Evolutionary conservation across 768 basidiomycete genomes (phyloP), one percentile per base, ranked within the genome.

Genomic region (Russula brevipes): DNA sequence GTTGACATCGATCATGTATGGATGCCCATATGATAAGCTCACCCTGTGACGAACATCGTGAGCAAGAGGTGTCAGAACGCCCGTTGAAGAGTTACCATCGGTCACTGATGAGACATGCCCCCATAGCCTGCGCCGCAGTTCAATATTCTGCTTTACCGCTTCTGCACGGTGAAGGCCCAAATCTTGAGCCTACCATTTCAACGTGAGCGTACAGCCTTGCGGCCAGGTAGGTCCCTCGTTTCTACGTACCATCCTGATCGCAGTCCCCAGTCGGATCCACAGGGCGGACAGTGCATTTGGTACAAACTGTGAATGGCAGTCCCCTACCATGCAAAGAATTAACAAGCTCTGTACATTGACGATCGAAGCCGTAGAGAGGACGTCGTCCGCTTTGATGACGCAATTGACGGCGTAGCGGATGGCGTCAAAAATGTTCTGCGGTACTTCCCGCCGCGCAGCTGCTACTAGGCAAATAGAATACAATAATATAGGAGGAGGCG

Each of bases 401-500:
- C 79, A 82, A 70, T 96, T 95, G 67, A 98, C 92, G 11, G 89
- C 83, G 65, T 85, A 87, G 64, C 96, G 85, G 60, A 99, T 87
- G 2, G 88, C 86, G 69, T 96, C 90, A 69, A 98, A 97, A n/a
- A 95, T 82, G 57, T 81, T 78, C 68, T 91, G 86, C 3, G 94
- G 88, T 5, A 91, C 86, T 63, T 91, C 87, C 54, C 95, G 83
- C 58, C 89, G 82, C 36, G 93, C 86, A 16, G 91, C 90, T 19
- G 95, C 91, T 46, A 98, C 87, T 36, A 94, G 86, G 74, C 94
- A 98, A 75, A 98, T 94, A 42, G 92, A 87, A 74, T 98, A 98
- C 24, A 98, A 81, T 61, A 98, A 75, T 30, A 99, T 80, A 4
- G 89, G 86, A 3, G 93, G 83, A 0, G 88, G 89, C 14, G 84